These are phyloP conservation scores for Schizosaccharomyces japonicus DNA, from an alignment of 805 yeast genomes.

Conservation along the genomic window DNA sequence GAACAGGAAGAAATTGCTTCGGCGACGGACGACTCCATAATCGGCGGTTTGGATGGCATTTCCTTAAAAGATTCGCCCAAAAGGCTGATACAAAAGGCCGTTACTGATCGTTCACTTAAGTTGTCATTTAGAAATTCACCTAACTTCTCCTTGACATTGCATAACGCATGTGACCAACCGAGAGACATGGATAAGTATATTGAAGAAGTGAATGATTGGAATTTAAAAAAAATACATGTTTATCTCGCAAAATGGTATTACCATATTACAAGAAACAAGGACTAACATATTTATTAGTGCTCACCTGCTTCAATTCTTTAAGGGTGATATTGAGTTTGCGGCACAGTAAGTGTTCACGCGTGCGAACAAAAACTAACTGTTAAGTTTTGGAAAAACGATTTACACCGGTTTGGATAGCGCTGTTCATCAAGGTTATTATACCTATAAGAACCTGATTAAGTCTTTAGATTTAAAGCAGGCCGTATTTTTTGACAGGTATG, in stretches of 20 bases:
- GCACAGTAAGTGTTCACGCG: not conserved
- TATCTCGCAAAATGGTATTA: not conserved
- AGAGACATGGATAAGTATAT: too few relatives aligned
- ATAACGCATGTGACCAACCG: too few relatives aligned
- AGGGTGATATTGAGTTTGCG: not conserved
- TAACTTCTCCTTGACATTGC: too few relatives aligned
- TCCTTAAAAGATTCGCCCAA: too few relatives aligned
- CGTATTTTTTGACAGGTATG: not conserved
- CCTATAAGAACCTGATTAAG: not conserved
- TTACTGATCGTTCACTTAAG: too few relatives aligned
- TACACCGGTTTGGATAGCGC: not conserved
- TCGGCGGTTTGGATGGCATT: too few relatives aligned
- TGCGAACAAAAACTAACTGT: not conserved
- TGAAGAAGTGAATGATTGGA: not conserved
- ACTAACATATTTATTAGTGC: not conserved
- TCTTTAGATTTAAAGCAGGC: not conserved
- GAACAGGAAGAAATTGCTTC: too few relatives aligned
- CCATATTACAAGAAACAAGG: not conserved
- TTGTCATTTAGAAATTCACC: too few relatives aligned
- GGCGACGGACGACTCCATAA: too few relatives aligned
- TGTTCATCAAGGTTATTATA: not conserved
- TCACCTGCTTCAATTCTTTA: not conserved
- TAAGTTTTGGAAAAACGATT: not conserved
- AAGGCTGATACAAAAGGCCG: too few relatives aligned
- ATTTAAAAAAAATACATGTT: not conserved